These are phyloP conservation scores for Fulvia fulva DNA, from an alignment of 2,329 filamentous ascomycete genomes.

Conservation along the genomic window DNA sequence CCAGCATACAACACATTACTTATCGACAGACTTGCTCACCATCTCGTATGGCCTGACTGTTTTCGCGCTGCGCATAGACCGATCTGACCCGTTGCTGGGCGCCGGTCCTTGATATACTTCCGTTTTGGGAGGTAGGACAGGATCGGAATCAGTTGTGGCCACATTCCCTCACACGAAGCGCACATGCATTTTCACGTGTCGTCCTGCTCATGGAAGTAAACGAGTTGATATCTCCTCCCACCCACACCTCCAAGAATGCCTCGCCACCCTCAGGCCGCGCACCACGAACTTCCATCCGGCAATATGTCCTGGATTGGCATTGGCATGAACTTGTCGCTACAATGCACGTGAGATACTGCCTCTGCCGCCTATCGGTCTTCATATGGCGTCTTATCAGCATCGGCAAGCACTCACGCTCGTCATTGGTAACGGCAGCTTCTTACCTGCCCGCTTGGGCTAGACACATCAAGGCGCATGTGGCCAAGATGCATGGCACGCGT, in stretches of 20 bases:
- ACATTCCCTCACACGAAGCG: conserved; percentile 39
- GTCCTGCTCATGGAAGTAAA: too few species aligned
- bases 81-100: conserved; percentile 65
- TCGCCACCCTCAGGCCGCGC: background rate
- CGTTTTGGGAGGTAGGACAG: conserved; percentile 62
- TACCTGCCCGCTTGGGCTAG: background rate
- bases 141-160: conserved; percentile 71
- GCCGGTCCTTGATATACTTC: conserved; percentile 67
- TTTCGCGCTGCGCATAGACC: conserved; percentile 67
- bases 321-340: background rate
- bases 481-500: background rate
- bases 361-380: background rate
- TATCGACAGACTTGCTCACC: conserved; percentile 53
- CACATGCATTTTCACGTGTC: too few species aligned
- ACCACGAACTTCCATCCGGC: background rate
- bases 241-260: background rate
- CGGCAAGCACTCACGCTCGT: background rate
- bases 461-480: background rate
- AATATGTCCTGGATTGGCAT: background rate
- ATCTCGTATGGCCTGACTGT: conserved; percentile 51
- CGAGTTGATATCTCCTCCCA: background rate
- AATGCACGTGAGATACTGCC: background rate
- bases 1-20: conserved; percentile 59
- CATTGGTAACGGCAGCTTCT: background rate
- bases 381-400: background rate